A percentile compares a stretch with the other conserved stretches of the same genome.
These are phyloP conservation scores for Cadophora sp. DNA, from an alignment of 2,329 filamentous ascomycete species.

Conservation along the genomic window DNA sequence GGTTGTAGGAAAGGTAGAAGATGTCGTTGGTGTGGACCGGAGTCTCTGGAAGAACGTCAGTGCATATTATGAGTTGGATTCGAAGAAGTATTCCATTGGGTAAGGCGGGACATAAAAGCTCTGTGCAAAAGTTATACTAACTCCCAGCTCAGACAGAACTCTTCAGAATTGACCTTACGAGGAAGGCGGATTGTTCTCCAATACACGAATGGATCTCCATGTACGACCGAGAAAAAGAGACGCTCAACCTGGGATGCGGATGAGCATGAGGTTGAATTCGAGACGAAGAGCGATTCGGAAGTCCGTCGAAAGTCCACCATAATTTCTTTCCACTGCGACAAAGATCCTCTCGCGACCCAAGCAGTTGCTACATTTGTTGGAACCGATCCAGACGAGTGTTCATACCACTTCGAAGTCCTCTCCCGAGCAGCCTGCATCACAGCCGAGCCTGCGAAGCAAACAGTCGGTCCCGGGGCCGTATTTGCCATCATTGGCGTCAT, in stretches of 20 bases:
- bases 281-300: conserved; percentile 39
- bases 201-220: conserved; percentile 79
- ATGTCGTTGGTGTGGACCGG: conserved; percentile 69
- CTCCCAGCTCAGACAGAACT: conserved; percentile 57
- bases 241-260: conserved; percentile 38
- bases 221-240: conserved; percentile 57
- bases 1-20: conserved; percentile 70
- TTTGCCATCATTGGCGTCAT: conserved; percentile 85
- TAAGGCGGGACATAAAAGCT: conserved; percentile 50
- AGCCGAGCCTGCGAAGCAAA: conserved; percentile 73
- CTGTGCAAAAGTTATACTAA: conserved; percentile 18
- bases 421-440: conserved; percentile 80
- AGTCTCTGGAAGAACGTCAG: conserved; percentile 74
- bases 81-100: conserved; percentile 77
- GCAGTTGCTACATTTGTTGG: conserved; percentile 85
- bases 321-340: conserved; percentile 93
- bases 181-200: conserved; percentile 79
- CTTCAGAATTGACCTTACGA: conserved; percentile 60
- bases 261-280: conserved; percentile 46
- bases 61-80: conserved; percentile 74
- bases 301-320: conserved; percentile 76
- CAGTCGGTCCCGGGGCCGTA: conserved; percentile 74
- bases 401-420: conserved; percentile 94
- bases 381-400: conserved; percentile 83
- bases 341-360: conserved; percentile 71